phyloP scores from a whole-genome alignment of 345 rosid species.

The Trapa bicornis region DNA sequence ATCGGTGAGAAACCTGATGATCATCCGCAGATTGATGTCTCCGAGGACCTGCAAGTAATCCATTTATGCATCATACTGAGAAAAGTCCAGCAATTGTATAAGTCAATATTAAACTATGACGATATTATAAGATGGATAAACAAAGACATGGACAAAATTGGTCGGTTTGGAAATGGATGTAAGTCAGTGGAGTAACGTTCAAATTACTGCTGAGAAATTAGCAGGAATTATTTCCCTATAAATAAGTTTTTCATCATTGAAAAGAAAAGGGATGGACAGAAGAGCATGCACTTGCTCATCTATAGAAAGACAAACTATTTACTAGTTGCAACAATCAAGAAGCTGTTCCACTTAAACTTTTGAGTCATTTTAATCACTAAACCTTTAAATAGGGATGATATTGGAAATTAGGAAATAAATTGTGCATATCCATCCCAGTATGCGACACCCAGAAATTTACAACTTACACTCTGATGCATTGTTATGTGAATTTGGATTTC shows the following conservation, averaged over 20 bases:
- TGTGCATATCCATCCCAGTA: not conserved
- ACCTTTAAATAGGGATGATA: not conserved
- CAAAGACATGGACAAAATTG: not conserved
- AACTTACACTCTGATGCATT: slow-evolving; percentile 55
- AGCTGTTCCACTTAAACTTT: not conserved
- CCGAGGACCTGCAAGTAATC: slow-evolving; percentile 37
- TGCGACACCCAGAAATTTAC: slow-evolving; percentile 3
- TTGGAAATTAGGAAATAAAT: not conserved
- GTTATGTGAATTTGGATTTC: slow-evolving; percentile 19
- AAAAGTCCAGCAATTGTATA: not conserved
- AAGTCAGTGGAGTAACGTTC: not conserved
- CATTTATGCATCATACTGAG: slow-evolving; percentile 1
- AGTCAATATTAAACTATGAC: not conserved
- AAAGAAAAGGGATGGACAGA: not conserved
- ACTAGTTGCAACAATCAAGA: not conserved
- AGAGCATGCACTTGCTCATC: not conserved
- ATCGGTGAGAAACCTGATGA: slow-evolving; percentile 36
- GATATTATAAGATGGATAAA: not conserved
- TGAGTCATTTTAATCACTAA: not conserved
- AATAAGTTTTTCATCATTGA: not conserved
- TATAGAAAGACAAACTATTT: not conserved
- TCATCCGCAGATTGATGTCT: slow-evolving; percentile 43
- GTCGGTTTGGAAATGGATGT: not conserved
- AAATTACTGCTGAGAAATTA: not conserved
- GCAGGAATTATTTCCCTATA: not conserved